These are phyloP conservation scores for Saturnispora mendoncae DNA, from an alignment of 805 yeast species.

Conservation along the genomic window DNA sequence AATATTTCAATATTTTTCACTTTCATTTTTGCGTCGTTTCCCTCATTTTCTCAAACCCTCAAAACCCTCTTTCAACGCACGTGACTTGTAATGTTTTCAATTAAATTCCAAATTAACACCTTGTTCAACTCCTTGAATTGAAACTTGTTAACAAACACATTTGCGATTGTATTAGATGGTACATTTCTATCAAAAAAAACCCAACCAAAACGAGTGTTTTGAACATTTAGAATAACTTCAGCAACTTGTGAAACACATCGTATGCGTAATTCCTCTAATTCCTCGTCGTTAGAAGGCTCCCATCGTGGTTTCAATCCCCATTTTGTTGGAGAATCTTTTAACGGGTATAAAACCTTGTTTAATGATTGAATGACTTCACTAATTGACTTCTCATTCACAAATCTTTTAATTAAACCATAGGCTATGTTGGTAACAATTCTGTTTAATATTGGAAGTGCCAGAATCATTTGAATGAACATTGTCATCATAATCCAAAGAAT, in stretches of 20 bases:
- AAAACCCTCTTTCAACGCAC: constrained; percentile 8
- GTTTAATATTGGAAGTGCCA: constrained; percentile 1
- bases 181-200: background rate
- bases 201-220: background rate
- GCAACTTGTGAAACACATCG: background rate
- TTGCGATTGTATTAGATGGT: background rate
- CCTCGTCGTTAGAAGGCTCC: background rate
- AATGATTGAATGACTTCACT: constrained; percentile 35
- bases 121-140: constrained; percentile 1
- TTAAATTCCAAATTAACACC: background rate
- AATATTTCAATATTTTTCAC: background rate
- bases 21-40: background rate
- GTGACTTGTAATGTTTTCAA: constrained; percentile 3
- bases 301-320: constrained; percentile 9
- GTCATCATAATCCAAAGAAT: constrained; percentile 6
- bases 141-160: background rate
- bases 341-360: constrained; percentile 34
- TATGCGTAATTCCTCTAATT: background rate
- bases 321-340: background rate
- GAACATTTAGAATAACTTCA: background rate
- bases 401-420: constrained; percentile 33
- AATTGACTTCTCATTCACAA: constrained; percentile 51
- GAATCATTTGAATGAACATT: background rate
- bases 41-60: constrained; percentile 1
- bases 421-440: constrained; percentile 18